Evolutionary conservation across 768 basidiomycete genomes (phyloP).

Genomic region (Pulveroboletus frians): DNA sequence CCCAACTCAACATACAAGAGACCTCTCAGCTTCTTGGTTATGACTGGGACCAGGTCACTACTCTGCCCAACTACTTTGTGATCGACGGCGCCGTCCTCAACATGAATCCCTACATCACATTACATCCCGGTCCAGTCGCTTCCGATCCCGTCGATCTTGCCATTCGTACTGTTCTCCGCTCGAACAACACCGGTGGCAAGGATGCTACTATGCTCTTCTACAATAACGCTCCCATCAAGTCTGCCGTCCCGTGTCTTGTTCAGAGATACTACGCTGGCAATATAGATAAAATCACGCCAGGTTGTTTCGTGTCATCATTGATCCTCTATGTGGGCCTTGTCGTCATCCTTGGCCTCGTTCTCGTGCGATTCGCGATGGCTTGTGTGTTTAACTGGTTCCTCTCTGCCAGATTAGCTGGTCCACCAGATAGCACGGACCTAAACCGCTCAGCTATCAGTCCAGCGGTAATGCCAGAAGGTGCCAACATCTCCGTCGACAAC

Average conservation of each 20-base stretch:
- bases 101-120: conserved; percentile 76
- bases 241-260: conserved; percentile 73
- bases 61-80: conserved; percentile 72
- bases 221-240: conserved; percentile 57
- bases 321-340: conserved; percentile 88
- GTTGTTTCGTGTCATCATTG: conserved; percentile 86
- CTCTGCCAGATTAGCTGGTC: conserved; percentile 72
- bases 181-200: conserved; percentile 56
- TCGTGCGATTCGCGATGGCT: conserved; percentile 94
- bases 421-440: conserved; percentile 66
- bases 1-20: conserved; percentile 56
- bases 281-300: conserved; percentile 95
- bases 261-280: conserved; percentile 89
- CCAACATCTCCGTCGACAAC: conserved; percentile 91
- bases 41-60: conserved; percentile 82
- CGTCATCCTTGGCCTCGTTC: conserved; percentile 85
- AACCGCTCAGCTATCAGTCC: conserved; percentile 86
- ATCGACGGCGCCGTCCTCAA: conserved; percentile 94
- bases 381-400: conserved; percentile 97
- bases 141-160: conserved; percentile 77
- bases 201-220: conserved; percentile 89
- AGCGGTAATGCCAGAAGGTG: conserved; percentile 93
- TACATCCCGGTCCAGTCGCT: conserved; percentile 62
- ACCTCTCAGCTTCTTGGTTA: conserved; percentile 77
- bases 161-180: conserved; percentile 62